These are phyloP conservation scores for Aspergillus carlsbadensis DNA, from an alignment of 495 filamentous ascomycete genomes.

Conservation along the genomic window DNA sequence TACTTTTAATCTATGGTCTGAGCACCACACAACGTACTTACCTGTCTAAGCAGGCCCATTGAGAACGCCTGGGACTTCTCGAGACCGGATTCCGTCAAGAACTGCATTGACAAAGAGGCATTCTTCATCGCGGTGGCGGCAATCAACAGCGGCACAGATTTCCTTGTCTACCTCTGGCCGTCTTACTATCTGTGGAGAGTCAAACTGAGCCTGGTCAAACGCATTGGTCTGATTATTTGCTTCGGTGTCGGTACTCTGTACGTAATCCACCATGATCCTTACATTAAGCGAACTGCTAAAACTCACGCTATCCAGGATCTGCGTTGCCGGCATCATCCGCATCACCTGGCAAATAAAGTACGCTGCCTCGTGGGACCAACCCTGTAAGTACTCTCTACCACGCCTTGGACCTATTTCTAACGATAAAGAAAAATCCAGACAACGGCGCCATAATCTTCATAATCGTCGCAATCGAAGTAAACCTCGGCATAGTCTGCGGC, in stretches of 20 bases:
- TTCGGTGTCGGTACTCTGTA: constrained; percentile 9
- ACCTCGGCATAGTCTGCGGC: constrained; percentile 2
- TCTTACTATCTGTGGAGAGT: not conserved
- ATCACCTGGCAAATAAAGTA: constrained; percentile 9
- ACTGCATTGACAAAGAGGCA: not conserved
- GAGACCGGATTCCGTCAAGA: not conserved
- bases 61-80: not conserved
- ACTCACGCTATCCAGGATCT: constrained; percentile 2
- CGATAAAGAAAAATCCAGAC: not conserved
- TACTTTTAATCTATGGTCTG: too few species aligned
- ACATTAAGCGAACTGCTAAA: not conserved
- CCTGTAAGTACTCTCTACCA: not conserved
- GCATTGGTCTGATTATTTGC: not conserved
- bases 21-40: not conserved
- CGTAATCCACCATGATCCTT: not conserved
- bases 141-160: constrained; percentile 4
- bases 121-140: constrained; percentile 4
- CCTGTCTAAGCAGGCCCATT: not conserved
- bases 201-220: not conserved
- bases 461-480: not conserved
- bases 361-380: constrained; percentile 2
- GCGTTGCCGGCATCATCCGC: constrained; percentile 3
- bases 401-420: not conserved
- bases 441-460: constrained; percentile 8
- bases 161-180: constrained; percentile 8